Percentiles rank a stretch among this genome's conserved stretches.
These are phyloP conservation scores for Lentinus brumalis DNA, from an alignment of 768 basidiomycete genomes.

Conservation along the genomic window DNA sequence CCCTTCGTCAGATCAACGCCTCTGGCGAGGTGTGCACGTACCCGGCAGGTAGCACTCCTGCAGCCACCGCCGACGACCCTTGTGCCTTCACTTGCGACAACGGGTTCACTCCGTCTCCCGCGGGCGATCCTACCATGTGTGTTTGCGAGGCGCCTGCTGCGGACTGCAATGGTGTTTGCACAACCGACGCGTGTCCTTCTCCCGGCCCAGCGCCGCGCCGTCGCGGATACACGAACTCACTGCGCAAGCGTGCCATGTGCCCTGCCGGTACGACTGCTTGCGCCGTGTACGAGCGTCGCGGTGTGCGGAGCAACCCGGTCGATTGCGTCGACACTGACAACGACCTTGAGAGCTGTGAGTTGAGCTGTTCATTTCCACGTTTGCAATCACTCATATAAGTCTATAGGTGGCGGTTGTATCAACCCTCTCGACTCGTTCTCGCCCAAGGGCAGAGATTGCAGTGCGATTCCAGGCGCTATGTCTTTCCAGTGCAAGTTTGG, in stretches of 20 bases:
- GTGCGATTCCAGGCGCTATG: conserved; percentile 47
- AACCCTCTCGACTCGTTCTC: conserved; percentile 32
- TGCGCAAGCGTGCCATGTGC: conserved; percentile 35
- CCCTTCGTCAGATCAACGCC: not conserved
- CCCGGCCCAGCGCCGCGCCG: conserved; percentile 27
- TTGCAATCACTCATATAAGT: too few relatives aligned
- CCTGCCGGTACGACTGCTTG: conserved; percentile 42
- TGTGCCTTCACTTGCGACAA: conserved; percentile 50
- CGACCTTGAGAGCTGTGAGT: conserved; percentile 58
- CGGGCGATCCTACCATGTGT: conserved; percentile 40
- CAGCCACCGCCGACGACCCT: conserved; percentile 38
- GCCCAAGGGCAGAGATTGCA: conserved; percentile 50
- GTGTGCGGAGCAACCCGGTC: conserved; percentile 41
- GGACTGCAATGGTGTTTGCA: conserved; percentile 52
- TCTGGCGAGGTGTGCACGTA: conserved; percentile 35
- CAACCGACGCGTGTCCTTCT: conserved; percentile 14
- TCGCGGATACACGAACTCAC: not conserved
- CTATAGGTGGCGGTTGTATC: conserved; percentile 50
- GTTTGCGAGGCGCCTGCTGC: conserved; percentile 42
- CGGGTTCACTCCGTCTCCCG: conserved; percentile 39
- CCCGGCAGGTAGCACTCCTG: conserved; percentile 41
- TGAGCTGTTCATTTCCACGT: too few relatives aligned
- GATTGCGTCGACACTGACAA: conserved; percentile 50
- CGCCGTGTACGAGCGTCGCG: conserved; percentile 35
- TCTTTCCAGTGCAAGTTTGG: conserved; percentile 51